Evolutionary conservation across 2,329 filamentous ascomycete genomes (phyloP), one percentile per base, ranked within the genome.

Genomic region (Bipolaris gigantea): DNA sequence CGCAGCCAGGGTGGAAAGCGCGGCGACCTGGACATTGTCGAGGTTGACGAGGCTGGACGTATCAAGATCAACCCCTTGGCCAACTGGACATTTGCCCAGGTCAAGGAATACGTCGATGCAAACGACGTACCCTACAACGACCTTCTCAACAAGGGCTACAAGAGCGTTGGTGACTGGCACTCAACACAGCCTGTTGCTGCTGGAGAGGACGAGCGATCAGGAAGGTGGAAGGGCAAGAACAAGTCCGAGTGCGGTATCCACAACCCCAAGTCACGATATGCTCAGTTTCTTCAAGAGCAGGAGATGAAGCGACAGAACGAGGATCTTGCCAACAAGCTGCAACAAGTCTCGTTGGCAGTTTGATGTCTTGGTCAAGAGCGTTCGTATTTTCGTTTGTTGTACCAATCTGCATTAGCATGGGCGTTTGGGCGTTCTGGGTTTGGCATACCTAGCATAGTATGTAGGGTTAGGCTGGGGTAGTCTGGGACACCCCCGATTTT

Each of bases 201-300:
- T 55, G 90, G 90, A 62, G 94, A 99, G 78, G 94, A 97, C 69
- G 94, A 99, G 84, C 88, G 94, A 47, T 89, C 94, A 8, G 94
- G 94, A 54, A 88, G 94, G 64, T 99, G 94, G 94, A 97, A 96
- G 83, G 94, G 94, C 58, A 89, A 92, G 76, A 80, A 83, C 69
- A 99, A 99, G 87, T 95, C 92, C 15, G 94, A 99, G 80, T 99
- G 94, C 75, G 94, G 94, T 43, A 97, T 99, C 72, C 94, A 99
- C 85, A 97, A 97, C 82, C 95, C 94, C 77, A 88, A 92, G 75
- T 96, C 90, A 54, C 88, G 92, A 65, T 99, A 97, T 71, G 89
- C 92, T 10, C 86, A 92, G 77, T 97, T 89, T 76, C 78, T 96
- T 51, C 81, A 83, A 67, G 86, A 91, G 57, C 84, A 89, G 75